Evolutionary conservation across 805 yeast genomes (phyloP).

Genomic region (Ogataea pignaliae): DNA sequence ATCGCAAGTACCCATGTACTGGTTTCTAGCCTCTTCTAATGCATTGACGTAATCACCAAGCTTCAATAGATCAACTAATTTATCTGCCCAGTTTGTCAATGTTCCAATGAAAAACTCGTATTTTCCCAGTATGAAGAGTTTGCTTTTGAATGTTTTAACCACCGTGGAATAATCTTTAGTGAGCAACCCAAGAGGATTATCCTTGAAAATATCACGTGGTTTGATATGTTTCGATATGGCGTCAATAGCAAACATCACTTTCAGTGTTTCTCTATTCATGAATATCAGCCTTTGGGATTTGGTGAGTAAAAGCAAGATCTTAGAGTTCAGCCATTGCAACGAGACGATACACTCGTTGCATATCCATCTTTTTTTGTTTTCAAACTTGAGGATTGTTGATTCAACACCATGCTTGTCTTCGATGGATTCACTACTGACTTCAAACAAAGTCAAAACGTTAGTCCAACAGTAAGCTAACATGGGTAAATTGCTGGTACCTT

Average conservation of each 20-base stretch:
- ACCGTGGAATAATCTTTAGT: conserved; percentile 25
- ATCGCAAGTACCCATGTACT: conserved; percentile 46
- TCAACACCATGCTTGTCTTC: conserved; percentile 22
- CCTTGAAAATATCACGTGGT: conserved; percentile 4
- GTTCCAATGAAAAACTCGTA: conserved; percentile 55
- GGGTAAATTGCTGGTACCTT: conserved; percentile 31
- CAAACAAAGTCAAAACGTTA: conserved; percentile 53
- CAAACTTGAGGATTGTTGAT: conserved; percentile 29
- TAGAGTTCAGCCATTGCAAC: conserved; percentile 52
- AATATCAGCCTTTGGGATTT: conserved; percentile 41
- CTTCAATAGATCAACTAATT: conserved; percentile 43
- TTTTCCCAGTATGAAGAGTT: conserved; percentile 49
- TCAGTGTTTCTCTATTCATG: conserved; percentile 37
- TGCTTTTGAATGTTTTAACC: conserved; percentile 37
- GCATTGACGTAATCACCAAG: conserved; percentile 51
- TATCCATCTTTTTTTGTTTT: conserved; percentile 37
- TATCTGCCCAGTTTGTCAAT: conserved; percentile 67
- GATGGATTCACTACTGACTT: conserved; percentile 36
- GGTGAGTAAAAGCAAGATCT: conserved; percentile 39
- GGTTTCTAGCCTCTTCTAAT: conserved; percentile 48
- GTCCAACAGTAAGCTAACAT: conserved; percentile 67
- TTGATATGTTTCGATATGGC: conserved; percentile 36
- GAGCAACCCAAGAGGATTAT: conserved; percentile 12
- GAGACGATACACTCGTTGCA: conserved; percentile 48
- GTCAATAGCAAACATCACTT: conserved; percentile 33